Conservation (phyloP, 2,329 filamentous ascomycete genomes). For the Sporothrix brasiliensis region DNA sequence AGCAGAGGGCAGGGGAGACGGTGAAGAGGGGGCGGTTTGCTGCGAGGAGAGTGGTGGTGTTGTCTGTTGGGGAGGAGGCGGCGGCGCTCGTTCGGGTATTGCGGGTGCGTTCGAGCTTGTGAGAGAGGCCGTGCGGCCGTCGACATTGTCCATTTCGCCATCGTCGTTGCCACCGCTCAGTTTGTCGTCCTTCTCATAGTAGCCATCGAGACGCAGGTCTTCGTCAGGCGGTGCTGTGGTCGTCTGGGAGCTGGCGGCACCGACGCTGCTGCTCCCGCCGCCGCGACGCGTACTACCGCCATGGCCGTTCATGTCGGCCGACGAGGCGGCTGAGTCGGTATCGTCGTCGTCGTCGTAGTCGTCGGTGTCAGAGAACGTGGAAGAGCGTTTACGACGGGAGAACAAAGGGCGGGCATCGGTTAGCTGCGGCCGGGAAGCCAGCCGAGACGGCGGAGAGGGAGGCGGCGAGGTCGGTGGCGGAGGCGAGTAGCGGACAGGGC, state of each 20-base stretch:
- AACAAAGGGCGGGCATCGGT: slow-evolving; percentile 27
- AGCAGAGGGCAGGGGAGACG: background rate
- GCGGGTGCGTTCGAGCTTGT: slow-evolving; percentile 27
- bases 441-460: slow-evolving; percentile 27
- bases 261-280: slow-evolving; percentile 31
- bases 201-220: slow-evolving; percentile 28
- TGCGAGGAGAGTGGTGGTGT: background rate
- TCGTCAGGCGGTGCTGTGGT: slow-evolving; percentile 33
- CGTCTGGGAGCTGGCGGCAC: slow-evolving; percentile 34
- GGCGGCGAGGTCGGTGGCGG: slow-evolving; percentile 30
- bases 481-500: slow-evolving; percentile 20
- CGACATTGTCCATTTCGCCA: background rate
- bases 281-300: slow-evolving; percentile 24
- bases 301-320: slow-evolving; percentile 35
- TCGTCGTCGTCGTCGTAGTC: slow-evolving; percentile 26
- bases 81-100: slow-evolving; percentile 13
- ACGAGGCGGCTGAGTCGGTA: slow-evolving; percentile 33
- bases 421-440: slow-evolving; percentile 1
- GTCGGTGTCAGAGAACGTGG: slow-evolving; percentile 23
- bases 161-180: background rate
- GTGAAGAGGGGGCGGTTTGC: background rate
- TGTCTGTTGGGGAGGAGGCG: slow-evolving; percentile 22
- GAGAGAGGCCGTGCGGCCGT: slow-evolving; percentile 15
- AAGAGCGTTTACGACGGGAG: slow-evolving; percentile 25
- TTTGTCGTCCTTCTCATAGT: slow-evolving; percentile 8